Percentiles rank a stretch among this genome's conserved stretches.
Evolutionary conservation across 495 filamentous ascomycete genomes (phyloP).

Genomic region (Penicillium odoratum): DNA sequence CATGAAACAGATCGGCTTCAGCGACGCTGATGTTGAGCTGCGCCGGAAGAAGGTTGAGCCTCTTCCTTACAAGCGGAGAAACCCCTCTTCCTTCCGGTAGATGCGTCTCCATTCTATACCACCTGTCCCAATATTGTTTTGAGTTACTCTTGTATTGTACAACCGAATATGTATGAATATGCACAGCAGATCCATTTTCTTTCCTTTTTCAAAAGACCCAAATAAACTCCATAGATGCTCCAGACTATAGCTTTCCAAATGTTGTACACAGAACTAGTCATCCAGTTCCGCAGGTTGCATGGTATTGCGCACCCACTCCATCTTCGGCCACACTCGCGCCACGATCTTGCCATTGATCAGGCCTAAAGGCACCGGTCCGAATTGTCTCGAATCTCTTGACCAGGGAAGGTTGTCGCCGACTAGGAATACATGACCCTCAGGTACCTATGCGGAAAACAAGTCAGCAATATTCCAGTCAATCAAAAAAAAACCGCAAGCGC

Average conservation of each 20-base stretch:
- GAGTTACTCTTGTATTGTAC: slow-evolving; percentile 46
- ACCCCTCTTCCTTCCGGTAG: slow-evolving; percentile 47
- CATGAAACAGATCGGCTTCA: slow-evolving; percentile 75
- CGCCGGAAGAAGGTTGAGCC: slow-evolving; percentile 67
- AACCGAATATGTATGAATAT: slow-evolving; percentile 53
- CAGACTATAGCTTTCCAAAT: neutral
- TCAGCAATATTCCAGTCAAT: slow-evolving; percentile 4
- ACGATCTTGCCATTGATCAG: slow-evolving; percentile 87
- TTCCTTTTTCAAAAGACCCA: slow-evolving; percentile 18
- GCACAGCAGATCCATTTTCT: slow-evolving; percentile 30
- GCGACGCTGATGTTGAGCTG: slow-evolving; percentile 80
- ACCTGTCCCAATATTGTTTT: slow-evolving; percentile 21
- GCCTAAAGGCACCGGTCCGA: slow-evolving; percentile 81
- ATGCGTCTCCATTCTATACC: slow-evolving; percentile 17
- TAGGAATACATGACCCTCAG: slow-evolving; percentile 85
- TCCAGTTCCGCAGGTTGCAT: slow-evolving; percentile 41
- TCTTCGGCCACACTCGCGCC: slow-evolving; percentile 57
- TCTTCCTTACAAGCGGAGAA: slow-evolving; percentile 56
- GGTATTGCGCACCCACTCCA: slow-evolving; percentile 54
- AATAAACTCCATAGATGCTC: slow-evolving; percentile 34
- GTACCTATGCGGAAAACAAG: slow-evolving; percentile 57
- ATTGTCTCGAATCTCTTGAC: slow-evolving; percentile 82
- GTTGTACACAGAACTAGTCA: slow-evolving; percentile 2
- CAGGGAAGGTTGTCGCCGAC: slow-evolving; percentile 81
- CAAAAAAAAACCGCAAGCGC: neutral